Evolutionary conservation across 140 eudicot species (phyloP).

Genomic region (Oenanthe javanica): DNA sequence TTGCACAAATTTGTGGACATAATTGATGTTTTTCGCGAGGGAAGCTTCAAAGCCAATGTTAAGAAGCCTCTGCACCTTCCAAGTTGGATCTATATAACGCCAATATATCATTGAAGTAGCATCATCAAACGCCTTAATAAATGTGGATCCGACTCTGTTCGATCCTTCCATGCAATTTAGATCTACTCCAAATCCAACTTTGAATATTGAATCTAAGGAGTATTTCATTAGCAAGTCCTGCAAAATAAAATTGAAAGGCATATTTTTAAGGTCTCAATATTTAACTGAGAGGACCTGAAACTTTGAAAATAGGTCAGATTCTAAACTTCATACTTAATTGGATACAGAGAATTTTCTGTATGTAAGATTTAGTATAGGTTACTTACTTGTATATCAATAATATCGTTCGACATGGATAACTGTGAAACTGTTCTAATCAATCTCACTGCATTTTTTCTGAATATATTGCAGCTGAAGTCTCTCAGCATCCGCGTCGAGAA

Average conservation of each 20-base stretch:
- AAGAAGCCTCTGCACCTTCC: slow-evolving; percentile 51
- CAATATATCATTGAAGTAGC: slow-evolving; percentile 47
- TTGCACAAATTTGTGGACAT: slow-evolving; percentile 39
- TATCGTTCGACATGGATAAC: slow-evolving; percentile 16
- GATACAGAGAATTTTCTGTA: no score
- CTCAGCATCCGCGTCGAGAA: slow-evolving; percentile 42
- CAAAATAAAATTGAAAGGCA: neutral
- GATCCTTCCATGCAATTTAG: slow-evolving; percentile 54
- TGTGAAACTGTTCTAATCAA: slow-evolving; percentile 34
- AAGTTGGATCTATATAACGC: slow-evolving; percentile 69
- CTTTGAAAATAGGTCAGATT: neutral
- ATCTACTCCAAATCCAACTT: slow-evolving; percentile 81
- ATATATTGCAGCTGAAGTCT: slow-evolving; percentile 51
- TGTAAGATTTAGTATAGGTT: neutral
- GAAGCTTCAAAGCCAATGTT: slow-evolving; percentile 66
- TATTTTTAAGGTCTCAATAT: neutral
- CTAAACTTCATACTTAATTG: neutral
- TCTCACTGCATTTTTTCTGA: slow-evolving; percentile 39
- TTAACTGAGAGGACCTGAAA: neutral
- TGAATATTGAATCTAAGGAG: slow-evolving; percentile 60
- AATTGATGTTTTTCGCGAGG: slow-evolving; percentile 40
- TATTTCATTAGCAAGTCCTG: slow-evolving; percentile 61
- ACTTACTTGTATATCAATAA: slow-evolving; percentile 58
- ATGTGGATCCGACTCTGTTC: slow-evolving; percentile 36
- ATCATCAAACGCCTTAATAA: slow-evolving; percentile 71